Evolutionary conservation across 2,329 filamentous ascomycete genomes (phyloP).

Genomic region (Thyridium curvatum): DNA sequence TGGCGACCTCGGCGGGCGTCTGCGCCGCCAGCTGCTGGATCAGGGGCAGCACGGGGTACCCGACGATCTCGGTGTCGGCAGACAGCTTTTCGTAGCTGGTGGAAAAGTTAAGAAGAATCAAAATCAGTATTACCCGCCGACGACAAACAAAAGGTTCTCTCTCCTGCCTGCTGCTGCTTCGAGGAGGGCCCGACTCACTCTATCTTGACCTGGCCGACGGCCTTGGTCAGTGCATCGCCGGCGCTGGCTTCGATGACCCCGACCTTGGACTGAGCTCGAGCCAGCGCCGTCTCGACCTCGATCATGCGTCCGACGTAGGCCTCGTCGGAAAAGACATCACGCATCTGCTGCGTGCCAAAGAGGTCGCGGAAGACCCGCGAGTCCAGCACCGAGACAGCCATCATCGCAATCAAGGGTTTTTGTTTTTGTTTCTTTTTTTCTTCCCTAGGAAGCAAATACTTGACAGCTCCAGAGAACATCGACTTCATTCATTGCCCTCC

Average conservation of each 20-base stretch:
- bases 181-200: constrained; percentile 8
- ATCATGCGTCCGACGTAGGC: constrained; percentile 41
- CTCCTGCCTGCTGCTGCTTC: too few species aligned
- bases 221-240: constrained; percentile 24
- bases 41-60: constrained; percentile 46
- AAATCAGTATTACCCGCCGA: too few species aligned
- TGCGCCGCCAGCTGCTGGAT: constrained; percentile 34
- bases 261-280: constrained; percentile 40
- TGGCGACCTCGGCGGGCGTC: constrained; percentile 22
- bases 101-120: not conserved
- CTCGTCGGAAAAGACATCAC: constrained; percentile 42
- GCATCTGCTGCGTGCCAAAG: constrained; percentile 44
- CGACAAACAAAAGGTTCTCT: too few species aligned
- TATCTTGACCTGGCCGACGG: constrained; percentile 8
- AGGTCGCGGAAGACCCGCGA: constrained; percentile 43
- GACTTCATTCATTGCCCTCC: too few species aligned
- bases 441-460: too few species aligned
- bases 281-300: constrained; percentile 44
- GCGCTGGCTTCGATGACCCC: constrained; percentile 35
- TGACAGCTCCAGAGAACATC: too few species aligned
- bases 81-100: constrained; percentile 25
- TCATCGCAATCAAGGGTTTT: constrained; percentile 4
- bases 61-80: constrained; percentile 46
- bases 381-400: constrained; percentile 30
- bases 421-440: too few species aligned